Base-by-base conservation (phyloP, 1,284 basidiomycete genomes). In the Amylostereum areolatum region DNA sequence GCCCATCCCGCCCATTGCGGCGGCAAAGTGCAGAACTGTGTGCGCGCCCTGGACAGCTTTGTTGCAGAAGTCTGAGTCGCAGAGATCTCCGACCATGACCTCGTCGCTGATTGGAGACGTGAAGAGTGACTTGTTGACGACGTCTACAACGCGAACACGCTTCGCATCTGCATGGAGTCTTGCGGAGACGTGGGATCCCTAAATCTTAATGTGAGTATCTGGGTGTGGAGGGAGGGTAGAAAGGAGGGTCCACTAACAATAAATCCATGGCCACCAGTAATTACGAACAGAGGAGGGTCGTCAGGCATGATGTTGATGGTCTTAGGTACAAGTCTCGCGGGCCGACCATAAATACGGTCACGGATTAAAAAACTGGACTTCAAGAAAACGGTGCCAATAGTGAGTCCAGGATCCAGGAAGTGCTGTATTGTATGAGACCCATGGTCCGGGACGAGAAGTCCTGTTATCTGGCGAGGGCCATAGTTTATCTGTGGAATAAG, bases 1-100 rank as follows among this genome's bases (percentile, higher is more conserved):
- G 2, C 80, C 77, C 78, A 83, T 82, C 0, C 79, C 78, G 4
- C 79, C 79, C 78, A 80, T 81, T 30, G 68, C 74, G 6, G 78
- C 79, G 3, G 79, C 77, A 54, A 81, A 76, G 57, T 83, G 79
- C 25, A 81, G 62, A 18, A 83, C 68, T 10, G 63, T 67, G 43
- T 70, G 55, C 1, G 75, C 66, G 31, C 66, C 73, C 25, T 58
- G 56, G 5, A 78, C 64, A 3, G 59, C 70, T 2, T 53, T 59
- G 3, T 59, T 45, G 57, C 75, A 77, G 43, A 75, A 61, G 5
- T 59, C 50, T 2, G 59, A 59, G 44, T 80, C 72, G 52, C 73
- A 72, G 5, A 81, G 67, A 54, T 80, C 67, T 1, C 77, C 79
- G 1, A 67, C 46, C 24, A 74, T 45, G 33, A 63, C 61, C 10